Evolutionary conservation across 2,329 filamentous ascomycete genomes (phyloP).

Genomic region (Karstenula rhodostoma): DNA sequence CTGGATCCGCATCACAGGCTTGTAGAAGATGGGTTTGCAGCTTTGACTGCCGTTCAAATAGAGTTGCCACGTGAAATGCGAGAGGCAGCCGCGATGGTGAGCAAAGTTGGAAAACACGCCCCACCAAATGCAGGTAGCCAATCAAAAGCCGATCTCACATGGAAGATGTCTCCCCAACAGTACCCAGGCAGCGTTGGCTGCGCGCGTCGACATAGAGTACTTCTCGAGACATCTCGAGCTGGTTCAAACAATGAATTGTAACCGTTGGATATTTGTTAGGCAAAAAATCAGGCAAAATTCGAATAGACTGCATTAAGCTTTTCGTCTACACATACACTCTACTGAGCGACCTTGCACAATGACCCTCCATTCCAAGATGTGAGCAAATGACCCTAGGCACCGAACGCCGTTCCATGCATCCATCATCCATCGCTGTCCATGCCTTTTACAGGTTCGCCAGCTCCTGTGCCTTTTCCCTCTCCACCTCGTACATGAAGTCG

Average conservation of each 20-base stretch:
- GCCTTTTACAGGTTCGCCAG: conserved; percentile 50
- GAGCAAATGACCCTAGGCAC: conserved; percentile 27
- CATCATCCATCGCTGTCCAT: conserved; percentile 38
- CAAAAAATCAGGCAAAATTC: background rate
- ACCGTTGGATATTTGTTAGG: background rate
- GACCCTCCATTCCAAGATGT: conserved; percentile 19
- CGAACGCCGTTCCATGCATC: conserved; percentile 51
- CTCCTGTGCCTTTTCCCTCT: conserved; percentile 71
- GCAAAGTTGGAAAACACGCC: background rate
- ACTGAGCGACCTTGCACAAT: conserved; percentile 7
- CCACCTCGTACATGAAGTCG: conserved; percentile 98
- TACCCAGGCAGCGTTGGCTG: background rate
- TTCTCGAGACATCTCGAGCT: background rate
- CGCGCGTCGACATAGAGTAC: background rate
- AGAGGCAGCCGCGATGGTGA: background rate
- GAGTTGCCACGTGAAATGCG: background rate
- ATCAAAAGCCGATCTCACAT: background rate
- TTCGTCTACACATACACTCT: conserved; percentile 5
- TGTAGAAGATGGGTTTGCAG: background rate
- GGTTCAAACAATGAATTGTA: background rate
- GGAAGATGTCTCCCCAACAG: background rate
- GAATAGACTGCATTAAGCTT: conserved; percentile 7
- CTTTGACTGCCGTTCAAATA: background rate
- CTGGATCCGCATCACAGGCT: conserved; percentile 8
- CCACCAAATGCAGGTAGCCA: conserved; percentile 4